phyloP scores from a whole-genome alignment of 2,329 filamentous ascomycete genomes.

The Cladorrhinum sp. region DNA sequence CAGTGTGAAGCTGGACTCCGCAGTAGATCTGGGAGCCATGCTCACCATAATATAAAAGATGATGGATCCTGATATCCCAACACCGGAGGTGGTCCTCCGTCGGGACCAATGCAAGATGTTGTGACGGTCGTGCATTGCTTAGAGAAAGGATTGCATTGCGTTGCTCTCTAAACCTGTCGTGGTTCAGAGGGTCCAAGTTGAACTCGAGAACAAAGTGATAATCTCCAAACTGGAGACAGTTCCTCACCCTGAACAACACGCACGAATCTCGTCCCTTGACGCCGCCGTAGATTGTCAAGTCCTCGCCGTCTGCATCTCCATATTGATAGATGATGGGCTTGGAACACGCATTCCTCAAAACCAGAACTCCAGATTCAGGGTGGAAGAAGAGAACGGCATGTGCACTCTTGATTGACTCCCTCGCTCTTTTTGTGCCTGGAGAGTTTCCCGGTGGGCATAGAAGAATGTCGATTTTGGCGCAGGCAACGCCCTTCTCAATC shows the following conservation, averaged over 20 bases:
- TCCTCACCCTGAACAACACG: not conserved
- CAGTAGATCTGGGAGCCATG: not conserved
- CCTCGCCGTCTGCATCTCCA: not conserved
- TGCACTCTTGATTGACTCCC: not conserved
- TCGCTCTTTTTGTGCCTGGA: not conserved
- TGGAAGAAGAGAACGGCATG: not conserved
- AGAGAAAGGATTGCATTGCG: not conserved
- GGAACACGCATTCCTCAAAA: not conserved
- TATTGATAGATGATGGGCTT: not conserved
- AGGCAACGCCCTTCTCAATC: not conserved
- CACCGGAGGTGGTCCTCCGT: not conserved
- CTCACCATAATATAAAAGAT: not conserved
- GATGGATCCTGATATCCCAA: not conserved
- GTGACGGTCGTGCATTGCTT: not conserved
- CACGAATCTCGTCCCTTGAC: not conserved
- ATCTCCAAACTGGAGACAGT: not conserved
- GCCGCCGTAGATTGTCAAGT: not conserved
- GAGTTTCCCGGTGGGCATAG: not conserved
- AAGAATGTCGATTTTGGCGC: slow-evolving; percentile 1
- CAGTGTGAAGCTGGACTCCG: not conserved
- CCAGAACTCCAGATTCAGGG: not conserved
- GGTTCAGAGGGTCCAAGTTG: not conserved
- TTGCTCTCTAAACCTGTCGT: not conserved
- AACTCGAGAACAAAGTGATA: slow-evolving; percentile 1
- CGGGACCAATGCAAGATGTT: not conserved